Evolutionary conservation across 306 rosid species (phyloP).

Genomic region (Begonia masoniana): DNA sequence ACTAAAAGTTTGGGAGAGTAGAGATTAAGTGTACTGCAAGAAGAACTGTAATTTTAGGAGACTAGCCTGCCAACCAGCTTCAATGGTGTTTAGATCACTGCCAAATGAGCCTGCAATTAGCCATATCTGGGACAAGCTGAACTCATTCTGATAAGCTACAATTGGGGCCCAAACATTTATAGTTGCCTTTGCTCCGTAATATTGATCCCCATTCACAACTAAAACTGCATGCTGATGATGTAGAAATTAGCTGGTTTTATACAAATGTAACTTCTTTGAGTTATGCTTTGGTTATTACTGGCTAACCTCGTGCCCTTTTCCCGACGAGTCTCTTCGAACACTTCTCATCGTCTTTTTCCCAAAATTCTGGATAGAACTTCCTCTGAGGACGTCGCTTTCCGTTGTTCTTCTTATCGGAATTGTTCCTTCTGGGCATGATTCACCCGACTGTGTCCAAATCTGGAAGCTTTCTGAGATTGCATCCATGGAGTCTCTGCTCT

Average conservation of each 20-base stretch:
- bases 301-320: slow-evolving; percentile 86
- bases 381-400: slow-evolving; percentile 65
- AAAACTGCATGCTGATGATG: slow-evolving; percentile 85
- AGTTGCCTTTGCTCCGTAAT: slow-evolving; percentile 90
- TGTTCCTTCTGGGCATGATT: slow-evolving; percentile 77
- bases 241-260: background rate
- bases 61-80: slow-evolving; percentile 99
- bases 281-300: no score
- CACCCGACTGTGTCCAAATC: slow-evolving; percentile 69
- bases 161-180: slow-evolving; percentile 84
- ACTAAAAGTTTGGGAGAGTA: background rate
- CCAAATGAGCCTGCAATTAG: slow-evolving; percentile 92
- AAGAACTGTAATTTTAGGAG: background rate
- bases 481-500: slow-evolving; percentile 28
- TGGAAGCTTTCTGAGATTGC: slow-evolving; percentile 35
- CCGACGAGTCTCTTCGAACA: slow-evolving; percentile 74
- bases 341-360: slow-evolving; percentile 61
- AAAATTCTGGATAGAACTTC: slow-evolving; percentile 54
- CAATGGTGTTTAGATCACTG: slow-evolving; percentile 80
- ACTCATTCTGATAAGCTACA: slow-evolving; percentile 67
- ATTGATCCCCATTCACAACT: slow-evolving; percentile 87
- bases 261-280: no score
- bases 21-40: background rate
- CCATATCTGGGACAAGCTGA: slow-evolving; percentile 97
- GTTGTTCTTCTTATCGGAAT: slow-evolving; percentile 78